Evolutionary conservation across 2,329 filamentous ascomycete genomes (phyloP).

Genomic region (Ilyonectria destructans): DNA sequence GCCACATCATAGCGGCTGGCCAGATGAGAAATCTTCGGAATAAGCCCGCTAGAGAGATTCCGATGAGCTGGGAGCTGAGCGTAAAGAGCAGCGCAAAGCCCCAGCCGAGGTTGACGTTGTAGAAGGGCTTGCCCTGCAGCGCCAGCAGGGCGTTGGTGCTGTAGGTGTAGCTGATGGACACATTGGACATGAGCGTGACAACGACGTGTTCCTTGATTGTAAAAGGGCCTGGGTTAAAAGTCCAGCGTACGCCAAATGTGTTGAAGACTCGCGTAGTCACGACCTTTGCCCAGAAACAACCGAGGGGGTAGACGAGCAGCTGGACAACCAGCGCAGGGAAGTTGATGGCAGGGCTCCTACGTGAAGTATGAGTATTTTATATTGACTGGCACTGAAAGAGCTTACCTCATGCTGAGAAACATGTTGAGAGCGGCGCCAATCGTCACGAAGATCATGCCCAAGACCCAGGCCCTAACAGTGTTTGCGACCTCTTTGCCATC

Average conservation of each 20-base stretch:
- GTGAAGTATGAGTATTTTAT: background rate
- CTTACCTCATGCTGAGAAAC: conserved; percentile 63
- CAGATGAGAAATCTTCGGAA: conserved; percentile 71
- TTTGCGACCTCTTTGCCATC: conserved; percentile 56
- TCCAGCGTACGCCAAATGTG: conserved; percentile 60
- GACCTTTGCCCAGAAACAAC: conserved; percentile 60
- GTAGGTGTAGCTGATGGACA: conserved; percentile 63
- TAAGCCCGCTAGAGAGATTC: conserved; percentile 73
- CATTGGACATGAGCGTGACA: conserved; percentile 71
- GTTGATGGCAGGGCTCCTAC: conserved; percentile 54
- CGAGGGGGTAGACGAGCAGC: conserved; percentile 61
- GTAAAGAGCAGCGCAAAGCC: conserved; percentile 71
- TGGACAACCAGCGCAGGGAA: conserved; percentile 59
- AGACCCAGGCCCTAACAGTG: conserved; percentile 62
- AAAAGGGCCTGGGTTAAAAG: conserved; percentile 66
- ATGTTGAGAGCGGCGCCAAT: conserved; percentile 64
- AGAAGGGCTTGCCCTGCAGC: conserved; percentile 61
- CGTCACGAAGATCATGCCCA: conserved; percentile 63
- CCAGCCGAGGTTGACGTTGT: conserved; percentile 66
- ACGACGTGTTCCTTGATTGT: conserved; percentile 70
- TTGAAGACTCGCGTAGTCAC: conserved; percentile 60
- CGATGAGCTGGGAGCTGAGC: conserved; percentile 73
- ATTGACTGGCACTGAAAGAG: no score
- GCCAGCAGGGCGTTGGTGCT: conserved; percentile 61
- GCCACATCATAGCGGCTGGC: conserved; percentile 76